Evolutionary conservation across 306 rosid species (phyloP).

Genomic region (Rosa lucieae): DNA sequence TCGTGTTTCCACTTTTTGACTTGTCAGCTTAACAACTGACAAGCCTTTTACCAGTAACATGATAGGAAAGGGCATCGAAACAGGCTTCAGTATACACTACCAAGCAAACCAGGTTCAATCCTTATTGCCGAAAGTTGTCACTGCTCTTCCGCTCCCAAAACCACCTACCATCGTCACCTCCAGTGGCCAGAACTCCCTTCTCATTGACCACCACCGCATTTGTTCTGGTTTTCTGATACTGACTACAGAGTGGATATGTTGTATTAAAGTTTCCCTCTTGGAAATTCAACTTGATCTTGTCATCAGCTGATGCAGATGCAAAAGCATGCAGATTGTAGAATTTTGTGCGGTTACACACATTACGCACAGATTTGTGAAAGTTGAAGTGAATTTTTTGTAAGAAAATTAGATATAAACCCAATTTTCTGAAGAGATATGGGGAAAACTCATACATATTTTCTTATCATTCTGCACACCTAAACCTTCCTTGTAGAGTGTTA

Average conservation of each 20-base stretch:
- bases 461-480: too few relatives aligned
- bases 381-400: too few relatives aligned
- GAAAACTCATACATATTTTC: too few relatives aligned
- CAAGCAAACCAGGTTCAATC: not conserved
- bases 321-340: not conserved
- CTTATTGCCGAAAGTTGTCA: conserved; percentile 72
- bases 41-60: conserved; percentile 69
- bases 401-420: too few relatives aligned
- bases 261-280: too few relatives aligned
- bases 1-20: conserved; percentile 90
- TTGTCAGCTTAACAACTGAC: conserved; percentile 83
- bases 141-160: conserved; percentile 99
- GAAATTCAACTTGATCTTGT: too few relatives aligned
- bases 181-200: conserved; percentile 83
- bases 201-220: conserved; percentile 93
- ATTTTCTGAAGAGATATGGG: too few relatives aligned
- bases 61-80: conserved; percentile 50
- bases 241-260: too few relatives aligned
- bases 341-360: too few relatives aligned
- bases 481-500: too few relatives aligned
- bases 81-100: not conserved
- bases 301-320: not conserved
- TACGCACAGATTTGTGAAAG: too few relatives aligned
- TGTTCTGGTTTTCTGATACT: conserved; percentile 19
- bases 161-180: conserved; percentile 99